These are phyloP conservation scores for Dioszegia hungarica DNA, from an alignment of 768 basidiomycete genomes.

Conservation along the genomic window DNA sequence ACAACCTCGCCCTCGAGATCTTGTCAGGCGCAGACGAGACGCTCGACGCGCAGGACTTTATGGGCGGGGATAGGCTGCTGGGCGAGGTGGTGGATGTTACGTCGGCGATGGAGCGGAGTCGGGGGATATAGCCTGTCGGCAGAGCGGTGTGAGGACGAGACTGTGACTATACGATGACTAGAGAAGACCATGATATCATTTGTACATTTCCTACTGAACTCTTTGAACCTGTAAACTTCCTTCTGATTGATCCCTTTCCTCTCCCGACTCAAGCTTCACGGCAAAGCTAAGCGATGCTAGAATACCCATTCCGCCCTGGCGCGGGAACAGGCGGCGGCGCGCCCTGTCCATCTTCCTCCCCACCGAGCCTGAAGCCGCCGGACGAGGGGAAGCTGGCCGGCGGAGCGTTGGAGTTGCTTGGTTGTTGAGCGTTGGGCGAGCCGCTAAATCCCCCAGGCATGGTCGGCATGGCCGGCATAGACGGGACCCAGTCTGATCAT, in stretches of 20 bases:
- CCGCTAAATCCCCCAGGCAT: slow-evolving; percentile 31
- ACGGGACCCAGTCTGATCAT: slow-evolving; percentile 23
- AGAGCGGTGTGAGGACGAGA: not conserved
- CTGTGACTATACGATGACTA: too few relatives aligned
- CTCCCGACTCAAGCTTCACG: too few relatives aligned
- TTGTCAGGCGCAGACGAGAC: slow-evolving; percentile 86
- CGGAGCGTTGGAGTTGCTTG: not conserved
- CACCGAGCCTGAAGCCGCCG: slow-evolving; percentile 41
- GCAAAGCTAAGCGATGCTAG: slow-evolving; percentile 38
- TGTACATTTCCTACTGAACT: slow-evolving; percentile 2
- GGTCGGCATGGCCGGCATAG: slow-evolving; percentile 10
- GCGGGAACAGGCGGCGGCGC: slow-evolving; percentile 26
- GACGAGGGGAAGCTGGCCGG: slow-evolving; percentile 30
- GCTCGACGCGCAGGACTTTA: slow-evolving; percentile 72
- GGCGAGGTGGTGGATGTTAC: slow-evolving; percentile 34
- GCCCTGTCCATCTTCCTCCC: slow-evolving; percentile 31
- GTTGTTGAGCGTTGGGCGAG: not conserved
- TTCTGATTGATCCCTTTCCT: too few relatives aligned
- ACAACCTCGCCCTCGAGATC: slow-evolving; percentile 86
- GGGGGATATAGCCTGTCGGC: slow-evolving; percentile 26
- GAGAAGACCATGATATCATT: slow-evolving; percentile 10
- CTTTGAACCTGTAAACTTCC: too few relatives aligned
- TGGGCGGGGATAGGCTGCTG: slow-evolving; percentile 59
- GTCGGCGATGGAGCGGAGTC: slow-evolving; percentile 34
- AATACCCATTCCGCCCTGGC: slow-evolving; percentile 36